Base-by-base conservation (phyloP, 305 asterid species). In the Fraxinus ornus region DNA sequence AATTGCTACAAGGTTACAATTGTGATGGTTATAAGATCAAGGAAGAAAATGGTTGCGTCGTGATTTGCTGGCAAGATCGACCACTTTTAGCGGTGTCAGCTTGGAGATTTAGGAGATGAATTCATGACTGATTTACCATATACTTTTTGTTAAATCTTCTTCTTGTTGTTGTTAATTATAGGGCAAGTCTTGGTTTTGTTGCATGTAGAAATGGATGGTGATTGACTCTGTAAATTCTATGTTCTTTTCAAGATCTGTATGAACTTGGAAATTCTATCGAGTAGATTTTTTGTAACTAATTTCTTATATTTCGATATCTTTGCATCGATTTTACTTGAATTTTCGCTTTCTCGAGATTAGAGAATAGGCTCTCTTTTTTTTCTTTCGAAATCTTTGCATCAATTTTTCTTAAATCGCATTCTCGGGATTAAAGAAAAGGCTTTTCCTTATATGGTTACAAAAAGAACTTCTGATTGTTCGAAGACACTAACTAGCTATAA, bases 51-150 rank as follows among this genome's bases (percentile, higher is more conserved):
- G 83, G 83, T 24, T 80, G 79, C 33, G 37, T 52, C 28, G n/a
- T 80, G 33, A 80, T 72, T 72, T 80, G 83, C 36, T 80, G 83
- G 83, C 83, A 80, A 2, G 79, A 80, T 72, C 79, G 62, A 52
- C 83, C 83, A 36, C 79, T 80, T 36, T 80, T 72, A 3, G 60
- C 83, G 5, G 74, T 80, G n/a, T 73, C 83, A n/a, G 83, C 83
- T 30, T 80, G 83, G 83, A 72, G 83, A 32, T 71, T 72, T 73
- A 30, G 62, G 13, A 80, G 83, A 60, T 80, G 74, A 66, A 66
- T 3, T 8, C 1, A 8, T 66, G 73, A 24, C 35, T 26, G 35
- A 24, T 8, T 66, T 66, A 26, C 12, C 9, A 9, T 8, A 3
- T 22, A 26, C 73, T 5, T 57, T 17, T 57, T 57, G 7, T n/a